These are phyloP conservation scores for Globisporangium rhizosaccharum DNA, from an alignment of 352 stramenopile species.

Conservation along the genomic window DNA sequence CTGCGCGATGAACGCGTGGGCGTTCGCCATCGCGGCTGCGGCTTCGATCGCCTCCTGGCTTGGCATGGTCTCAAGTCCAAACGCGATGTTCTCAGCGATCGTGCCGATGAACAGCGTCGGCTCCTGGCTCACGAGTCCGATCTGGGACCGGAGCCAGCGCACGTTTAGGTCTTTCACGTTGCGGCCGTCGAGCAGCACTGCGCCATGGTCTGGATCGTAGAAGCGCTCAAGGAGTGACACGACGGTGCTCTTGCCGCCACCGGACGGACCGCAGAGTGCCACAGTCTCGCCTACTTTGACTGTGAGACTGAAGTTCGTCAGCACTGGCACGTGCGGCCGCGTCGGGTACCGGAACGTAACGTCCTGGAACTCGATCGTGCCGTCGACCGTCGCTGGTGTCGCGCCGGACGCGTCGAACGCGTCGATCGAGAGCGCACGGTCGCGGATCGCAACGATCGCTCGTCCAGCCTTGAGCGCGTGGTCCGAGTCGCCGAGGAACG, in stretches of 20 bases:
- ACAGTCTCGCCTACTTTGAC: conserved; percentile 24
- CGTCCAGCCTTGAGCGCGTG: conserved; percentile 25
- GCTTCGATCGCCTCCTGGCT: conserved; percentile 45
- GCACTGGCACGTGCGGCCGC: conserved; percentile 16
- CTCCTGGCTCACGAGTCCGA: conserved; percentile 55
- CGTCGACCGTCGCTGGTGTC: conserved; percentile 3
- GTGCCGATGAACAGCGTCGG: conserved; percentile 44
- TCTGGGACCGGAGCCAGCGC: conserved; percentile 21
- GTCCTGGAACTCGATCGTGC: conserved; percentile 17
- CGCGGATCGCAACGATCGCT: conserved; percentile 7
- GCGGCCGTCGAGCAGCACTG: conserved; percentile 18
- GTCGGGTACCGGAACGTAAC: conserved; percentile 23
- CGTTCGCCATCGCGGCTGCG: conserved; percentile 80
- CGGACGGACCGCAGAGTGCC: conserved; percentile 19
- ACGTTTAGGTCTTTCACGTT: conserved; percentile 19
- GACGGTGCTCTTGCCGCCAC: conserved; percentile 27
- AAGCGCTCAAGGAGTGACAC: conserved; percentile 27
- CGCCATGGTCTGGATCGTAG: conserved; percentile 21
- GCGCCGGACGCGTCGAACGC: conserved; percentile 4
- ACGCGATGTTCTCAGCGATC: conserved; percentile 44
- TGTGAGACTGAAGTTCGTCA: conserved; percentile 14
- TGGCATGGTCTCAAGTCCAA: conserved; percentile 19
- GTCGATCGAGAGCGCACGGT: conserved; percentile 4
- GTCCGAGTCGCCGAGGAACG: conserved; percentile 21
- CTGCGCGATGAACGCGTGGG: conserved; percentile 77